Conservation (phyloP, 2,329 filamentous ascomycete species). For the Microascus cirrosus region DNA sequence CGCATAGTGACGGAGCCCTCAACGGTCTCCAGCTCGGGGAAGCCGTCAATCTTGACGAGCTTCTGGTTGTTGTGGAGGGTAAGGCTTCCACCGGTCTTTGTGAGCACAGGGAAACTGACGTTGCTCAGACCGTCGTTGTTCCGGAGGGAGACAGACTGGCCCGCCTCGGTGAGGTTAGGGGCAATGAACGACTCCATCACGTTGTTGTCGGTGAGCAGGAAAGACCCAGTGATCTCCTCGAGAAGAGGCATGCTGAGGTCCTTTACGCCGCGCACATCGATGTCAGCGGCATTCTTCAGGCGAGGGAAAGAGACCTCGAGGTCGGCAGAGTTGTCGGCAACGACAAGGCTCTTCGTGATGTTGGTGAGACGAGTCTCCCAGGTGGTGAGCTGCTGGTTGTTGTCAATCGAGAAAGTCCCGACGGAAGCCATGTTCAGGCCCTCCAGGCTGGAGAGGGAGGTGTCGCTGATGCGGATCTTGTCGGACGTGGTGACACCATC, state of each 20-base stretch:
- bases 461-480: constrained; percentile 72
- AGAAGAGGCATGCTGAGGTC: constrained; percentile 65
- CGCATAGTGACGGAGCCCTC: constrained; percentile 74
- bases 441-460: constrained; percentile 63
- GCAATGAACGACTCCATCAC: constrained; percentile 49
- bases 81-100: constrained; percentile 64
- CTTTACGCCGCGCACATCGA: constrained; percentile 62
- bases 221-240: constrained; percentile 59
- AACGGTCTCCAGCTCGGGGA: constrained; percentile 58
- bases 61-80: constrained; percentile 84
- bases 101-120: constrained; percentile 62
- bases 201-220: constrained; percentile 73
- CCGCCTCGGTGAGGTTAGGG: constrained; percentile 60
- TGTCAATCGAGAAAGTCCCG: constrained; percentile 69
- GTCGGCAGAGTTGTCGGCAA: constrained; percentile 69
- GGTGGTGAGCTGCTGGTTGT: constrained; percentile 70
- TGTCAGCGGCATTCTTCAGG: constrained; percentile 46
- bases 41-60: constrained; percentile 52
- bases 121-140: constrained; percentile 56
- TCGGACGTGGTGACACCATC: constrained; percentile 53
- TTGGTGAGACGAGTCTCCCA: constrained; percentile 71
- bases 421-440: constrained; percentile 73
- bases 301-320: constrained; percentile 66
- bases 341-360: constrained; percentile 57
- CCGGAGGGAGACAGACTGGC: constrained; percentile 49